These are phyloP conservation scores for Metschnikowia matae DNA, from an alignment of 805 yeast genomes.

Conservation along the genomic window DNA sequence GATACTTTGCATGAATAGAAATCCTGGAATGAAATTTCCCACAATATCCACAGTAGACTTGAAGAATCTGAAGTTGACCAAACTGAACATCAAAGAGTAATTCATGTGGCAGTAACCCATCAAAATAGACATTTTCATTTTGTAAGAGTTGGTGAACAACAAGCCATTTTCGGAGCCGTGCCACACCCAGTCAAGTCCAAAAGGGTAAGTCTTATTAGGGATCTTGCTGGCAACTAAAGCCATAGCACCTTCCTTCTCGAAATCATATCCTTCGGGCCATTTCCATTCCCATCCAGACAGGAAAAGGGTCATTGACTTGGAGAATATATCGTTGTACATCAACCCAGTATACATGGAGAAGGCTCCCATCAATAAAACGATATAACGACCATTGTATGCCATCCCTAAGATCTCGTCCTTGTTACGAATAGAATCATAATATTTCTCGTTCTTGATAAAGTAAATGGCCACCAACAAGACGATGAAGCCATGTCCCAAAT, in stretches of 20 bases:
- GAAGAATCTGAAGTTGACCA: constrained; percentile 58
- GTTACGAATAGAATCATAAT: constrained; percentile 48
- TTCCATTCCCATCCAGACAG: constrained; percentile 67
- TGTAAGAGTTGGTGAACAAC: constrained; percentile 66
- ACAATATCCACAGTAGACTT: constrained; percentile 59
- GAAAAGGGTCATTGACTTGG: constrained; percentile 65
- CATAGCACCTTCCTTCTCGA: constrained; percentile 22
- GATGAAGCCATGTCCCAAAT: constrained; percentile 72
- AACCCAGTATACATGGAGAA: constrained; percentile 75
- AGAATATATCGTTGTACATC: constrained; percentile 67
- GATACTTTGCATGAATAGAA: constrained; percentile 70
- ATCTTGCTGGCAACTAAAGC: constrained; percentile 44
- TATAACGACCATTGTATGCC: constrained; percentile 71
- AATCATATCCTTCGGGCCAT: constrained; percentile 40
- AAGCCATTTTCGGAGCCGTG: constrained; percentile 75
- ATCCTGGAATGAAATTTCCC: constrained; percentile 72
- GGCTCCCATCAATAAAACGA: constrained; percentile 63
- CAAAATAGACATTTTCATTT: constrained; percentile 70
- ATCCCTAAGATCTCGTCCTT: constrained; percentile 74
- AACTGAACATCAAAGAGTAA: constrained; percentile 63
- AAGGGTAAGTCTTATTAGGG: constrained; percentile 46
- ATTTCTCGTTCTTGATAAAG: constrained; percentile 52
- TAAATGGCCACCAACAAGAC: constrained; percentile 51
- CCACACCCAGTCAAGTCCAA: constrained; percentile 73
- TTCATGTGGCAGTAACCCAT: constrained; percentile 78